Conservation (phyloP, 139 green algal species). For the Penium margaritaceum region DNA sequence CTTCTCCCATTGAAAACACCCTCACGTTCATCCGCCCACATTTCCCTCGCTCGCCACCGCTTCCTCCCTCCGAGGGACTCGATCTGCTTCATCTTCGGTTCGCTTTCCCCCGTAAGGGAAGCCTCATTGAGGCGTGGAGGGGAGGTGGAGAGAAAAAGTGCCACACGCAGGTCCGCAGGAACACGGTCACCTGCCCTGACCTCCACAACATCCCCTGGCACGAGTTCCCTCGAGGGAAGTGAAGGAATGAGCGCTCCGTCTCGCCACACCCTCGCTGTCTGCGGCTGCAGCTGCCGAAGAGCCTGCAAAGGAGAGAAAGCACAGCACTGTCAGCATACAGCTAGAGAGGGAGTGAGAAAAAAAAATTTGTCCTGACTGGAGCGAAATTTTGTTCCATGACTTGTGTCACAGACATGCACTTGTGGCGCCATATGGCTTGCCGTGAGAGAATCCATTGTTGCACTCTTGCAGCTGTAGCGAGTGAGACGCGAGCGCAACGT, state of each 20-base stretch:
- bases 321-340: not conserved
- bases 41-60: not conserved
- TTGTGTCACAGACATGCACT: too few species aligned
- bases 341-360: too few species aligned
- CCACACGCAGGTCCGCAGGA: constrained; percentile 79
- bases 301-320: constrained; percentile 63
- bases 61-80: not conserved
- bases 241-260: constrained; percentile 46
- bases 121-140: constrained; percentile 81
- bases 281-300: constrained; percentile 87
- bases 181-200: constrained; percentile 80
- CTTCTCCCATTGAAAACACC: not conserved
- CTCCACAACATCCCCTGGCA: constrained; percentile 90
- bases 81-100: constrained; percentile 38
- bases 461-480: too few species aligned
- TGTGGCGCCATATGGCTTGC: too few species aligned
- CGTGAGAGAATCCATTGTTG: too few species aligned
- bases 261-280: constrained; percentile 70
- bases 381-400: too few species aligned
- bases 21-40: not conserved
- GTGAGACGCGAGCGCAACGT: too few species aligned
- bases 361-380: too few species aligned
- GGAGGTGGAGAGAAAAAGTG: too few species aligned
- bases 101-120: constrained; percentile 78
- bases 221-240: constrained; percentile 76